A percentile compares a stretch with the other conserved stretches of the same genome.
Conservation (phyloP, 1,139 yeast species). For the Yamadazyma friedrichii region DNA sequence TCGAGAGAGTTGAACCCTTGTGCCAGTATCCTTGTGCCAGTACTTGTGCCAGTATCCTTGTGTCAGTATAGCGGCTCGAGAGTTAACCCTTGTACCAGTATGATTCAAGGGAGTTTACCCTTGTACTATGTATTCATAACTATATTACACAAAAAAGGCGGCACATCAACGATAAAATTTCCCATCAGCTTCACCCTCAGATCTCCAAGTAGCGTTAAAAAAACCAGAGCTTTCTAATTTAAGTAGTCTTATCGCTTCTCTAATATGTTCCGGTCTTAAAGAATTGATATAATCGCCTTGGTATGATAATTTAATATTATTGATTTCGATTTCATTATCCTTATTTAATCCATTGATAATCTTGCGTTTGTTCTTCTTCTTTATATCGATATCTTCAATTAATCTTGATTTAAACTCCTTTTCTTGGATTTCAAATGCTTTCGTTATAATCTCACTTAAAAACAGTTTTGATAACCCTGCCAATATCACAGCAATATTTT, state of each 20-base stretch:
- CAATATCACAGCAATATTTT: conserved; percentile 74
- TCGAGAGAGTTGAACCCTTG: no score
- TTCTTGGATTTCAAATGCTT: conserved; percentile 68
- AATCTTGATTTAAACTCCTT: conserved; percentile 49
- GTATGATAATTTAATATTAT: conserved; percentile 28
- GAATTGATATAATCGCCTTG: conserved; percentile 56
- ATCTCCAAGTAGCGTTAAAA: conserved; percentile 60
- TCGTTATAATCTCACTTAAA: conserved; percentile 83
- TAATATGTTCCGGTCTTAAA: conserved; percentile 74
- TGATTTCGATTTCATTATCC: conserved; percentile 28
- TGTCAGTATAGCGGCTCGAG: no score
- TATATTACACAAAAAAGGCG: no score
- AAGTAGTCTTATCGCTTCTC: conserved; percentile 86
- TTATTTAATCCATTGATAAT: conserved; percentile 27
- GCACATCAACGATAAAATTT: conserved; percentile 4
- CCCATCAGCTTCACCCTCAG: conserved; percentile 48
- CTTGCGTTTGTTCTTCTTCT: conserved; percentile 32
- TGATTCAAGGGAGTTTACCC: no score
- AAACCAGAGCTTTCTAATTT: conserved; percentile 68
- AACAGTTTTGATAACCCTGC: conserved; percentile 89
- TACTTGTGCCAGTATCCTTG: no score
- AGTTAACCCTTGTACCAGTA: no score
- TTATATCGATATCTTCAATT: conserved; percentile 35
- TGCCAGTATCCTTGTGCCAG: no score
- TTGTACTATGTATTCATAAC: no score